These are phyloP conservation scores for Acanthamoeba sp. DNA, from an alignment of 208 protist species.

Conservation along the genomic window DNA sequence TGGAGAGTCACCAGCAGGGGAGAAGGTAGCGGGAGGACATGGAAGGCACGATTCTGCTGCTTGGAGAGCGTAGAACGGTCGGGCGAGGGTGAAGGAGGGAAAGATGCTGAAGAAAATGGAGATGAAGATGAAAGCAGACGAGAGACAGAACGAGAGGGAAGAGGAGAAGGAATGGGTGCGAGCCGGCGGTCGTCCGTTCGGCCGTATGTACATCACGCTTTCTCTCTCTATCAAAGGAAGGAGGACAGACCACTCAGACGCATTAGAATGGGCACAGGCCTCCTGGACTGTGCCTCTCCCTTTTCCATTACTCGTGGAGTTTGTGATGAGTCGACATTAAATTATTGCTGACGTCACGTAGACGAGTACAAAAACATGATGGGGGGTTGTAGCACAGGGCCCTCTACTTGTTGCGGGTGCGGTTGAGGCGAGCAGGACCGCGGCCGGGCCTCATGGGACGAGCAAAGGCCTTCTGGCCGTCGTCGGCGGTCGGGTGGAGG, in stretches of 20 bases:
- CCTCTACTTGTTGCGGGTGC: constrained; percentile 5
- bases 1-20: background rate
- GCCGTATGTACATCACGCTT: too few species aligned
- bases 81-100: background rate
- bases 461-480: constrained; percentile 15
- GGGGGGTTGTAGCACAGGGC: background rate
- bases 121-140: background rate
- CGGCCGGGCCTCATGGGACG: background rate
- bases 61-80: background rate
- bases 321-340: background rate
- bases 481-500: constrained; percentile 19
- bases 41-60: background rate
- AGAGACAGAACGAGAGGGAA: background rate
- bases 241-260: too few species aligned
- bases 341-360: too few species aligned
- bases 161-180: background rate
- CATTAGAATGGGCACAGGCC: background rate
- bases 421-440: constrained; percentile 4
- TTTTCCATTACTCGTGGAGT: background rate
- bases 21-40: background rate
- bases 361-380: too few species aligned
- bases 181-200: too few species aligned
- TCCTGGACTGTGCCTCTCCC: background rate
- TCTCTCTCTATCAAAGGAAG: too few species aligned
- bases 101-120: background rate